Evolutionary conservation across 2,329 filamentous ascomycete genomes (phyloP), one percentile per base, ranked within the genome.

Genomic region (Cytospora piceicola): DNA sequence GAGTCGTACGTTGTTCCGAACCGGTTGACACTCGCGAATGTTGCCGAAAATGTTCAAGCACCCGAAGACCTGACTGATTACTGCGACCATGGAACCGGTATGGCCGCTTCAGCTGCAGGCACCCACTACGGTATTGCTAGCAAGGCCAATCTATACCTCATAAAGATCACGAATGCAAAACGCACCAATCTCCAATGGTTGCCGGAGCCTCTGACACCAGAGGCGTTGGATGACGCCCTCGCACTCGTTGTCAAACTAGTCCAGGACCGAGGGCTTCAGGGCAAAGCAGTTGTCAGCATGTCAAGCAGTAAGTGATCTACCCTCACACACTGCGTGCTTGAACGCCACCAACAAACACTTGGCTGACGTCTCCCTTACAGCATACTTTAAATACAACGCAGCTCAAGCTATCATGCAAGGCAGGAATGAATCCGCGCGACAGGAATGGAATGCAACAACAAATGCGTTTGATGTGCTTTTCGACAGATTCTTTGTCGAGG

Each of bases 1-100:
- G 58, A 61, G 22, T 36, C 46, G 46, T 61, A 61, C n/a, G 22
- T 53, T 1, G 58, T 53, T 39, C 22, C 58, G 15, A 61, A 61
- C 29, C 4, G 42, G 4, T 27, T 61, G 30, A 36, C 30, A 34
- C 32, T 61, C 39, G 14, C 30, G 9, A 53, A 61, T 29, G 17
- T 61, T 8, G 22, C 32, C 8, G 30, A 36, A 49, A 17, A 53
- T n/a, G 11, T 29, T 20, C 58, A 51, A 1, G 58, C 58, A 17
- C 30, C 46, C 3, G 15, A 24, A 39, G 49, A 61, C 24, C 34
- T 61, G 30, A 39, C 9, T 9, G 58, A 61, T 20, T 53, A 30
- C 22, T 4, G 0, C 0, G 46, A 9, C 3, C 58, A 61, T 8
- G 58, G 58, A n/a, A 61, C 58, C 9, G 49, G n/a, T 12, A 53